Percentiles rank a stretch among this genome's conserved stretches.
phyloP scores from a whole-genome alignment of 495 filamentous ascomycete genomes.

The Aspergillus olivimuriae region DNA sequence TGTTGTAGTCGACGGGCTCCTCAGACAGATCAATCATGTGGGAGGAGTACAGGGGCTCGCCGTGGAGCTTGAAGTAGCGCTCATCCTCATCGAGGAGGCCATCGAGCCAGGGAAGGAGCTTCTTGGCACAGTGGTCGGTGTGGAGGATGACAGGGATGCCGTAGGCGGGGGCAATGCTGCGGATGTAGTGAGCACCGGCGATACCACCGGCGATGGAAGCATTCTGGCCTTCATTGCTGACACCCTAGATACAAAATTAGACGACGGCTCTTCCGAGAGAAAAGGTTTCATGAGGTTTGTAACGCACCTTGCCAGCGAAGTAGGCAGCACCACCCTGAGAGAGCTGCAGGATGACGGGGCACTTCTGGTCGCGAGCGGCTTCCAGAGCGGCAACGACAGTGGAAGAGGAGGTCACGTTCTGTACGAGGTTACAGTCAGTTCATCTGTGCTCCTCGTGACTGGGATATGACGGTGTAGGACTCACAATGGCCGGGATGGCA shows the following conservation, averaged over 20 bases:
- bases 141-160: constrained; percentile 87
- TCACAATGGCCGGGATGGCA: constrained; percentile 85
- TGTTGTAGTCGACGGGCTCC: constrained; percentile 84
- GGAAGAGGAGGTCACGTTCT: constrained; percentile 87
- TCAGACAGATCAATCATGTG: constrained; percentile 98
- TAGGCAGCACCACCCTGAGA: constrained; percentile 92
- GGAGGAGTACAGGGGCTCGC: constrained; percentile 85
- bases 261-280: not conserved
- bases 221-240: constrained; percentile 76
- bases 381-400: constrained; percentile 85
- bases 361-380: constrained; percentile 82
- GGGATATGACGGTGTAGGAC: constrained; percentile 17
- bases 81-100: constrained; percentile 93
- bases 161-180: constrained; percentile 78
- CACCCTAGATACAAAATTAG: constrained; percentile 44
- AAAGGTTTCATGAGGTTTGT: not conserved
- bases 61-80: constrained; percentile 83
- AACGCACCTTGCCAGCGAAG: constrained; percentile 78
- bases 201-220: constrained; percentile 84
- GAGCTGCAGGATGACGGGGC: constrained; percentile 84
- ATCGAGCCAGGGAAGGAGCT: constrained; percentile 92
- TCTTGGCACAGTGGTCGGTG: constrained; percentile 93
- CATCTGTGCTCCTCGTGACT: not conserved
- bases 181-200: constrained; percentile 90
- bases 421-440: not conserved